Base-by-base conservation (phyloP, 1,284 basidiomycete genomes). In the Agroathelia rolfsii region DNA sequence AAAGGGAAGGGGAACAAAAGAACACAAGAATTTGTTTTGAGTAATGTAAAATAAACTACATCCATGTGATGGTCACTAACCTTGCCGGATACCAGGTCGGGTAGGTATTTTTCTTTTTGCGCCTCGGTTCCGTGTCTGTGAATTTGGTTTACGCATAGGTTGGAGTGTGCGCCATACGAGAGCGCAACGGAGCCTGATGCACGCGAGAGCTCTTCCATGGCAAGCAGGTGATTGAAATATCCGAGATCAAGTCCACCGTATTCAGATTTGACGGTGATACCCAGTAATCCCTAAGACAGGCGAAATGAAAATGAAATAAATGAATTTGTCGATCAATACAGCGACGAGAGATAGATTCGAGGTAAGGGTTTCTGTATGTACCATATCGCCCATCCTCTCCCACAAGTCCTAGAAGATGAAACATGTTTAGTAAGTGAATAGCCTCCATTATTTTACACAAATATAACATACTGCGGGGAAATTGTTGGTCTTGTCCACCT, bases 111-210 rank as follows among this genome's bases (percentile, higher is more conserved):
- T 30, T 61, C 56, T 57, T 92, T 92, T 61, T 96, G 93, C 28
- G 64, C 70, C 20, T 76, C 68, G 34, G 86, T 94, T 14, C 90
- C 92, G 58, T 93, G 86, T 28, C 92, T 66, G 52, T 85, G 71
- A 26, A 90, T 87, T 60, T 92, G 86, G 56, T 93, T 93, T 14
- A 83, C 78, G 53, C 89, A 90, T 13, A 89, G 67, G 52, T 90
- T 35, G 4, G 88, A 92, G 51, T 96, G 93, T 8, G 92, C 90
- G 34, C 90, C 92, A 46, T 96, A 96, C 3, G 86, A 90, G 7
- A 96, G 71, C 1, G 82, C 92, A 20, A 96, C 79, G 3, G 85
- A 88, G 14, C 89, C 92, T 5, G 88, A 93, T 5, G 87, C 86
- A 17, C 78, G 66, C 16, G 89, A 93, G 34, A 96, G 64, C 45